Evolutionary conservation across 441 rosid genomes (phyloP).

Genomic region (Gossypium gossypioides): DNA sequence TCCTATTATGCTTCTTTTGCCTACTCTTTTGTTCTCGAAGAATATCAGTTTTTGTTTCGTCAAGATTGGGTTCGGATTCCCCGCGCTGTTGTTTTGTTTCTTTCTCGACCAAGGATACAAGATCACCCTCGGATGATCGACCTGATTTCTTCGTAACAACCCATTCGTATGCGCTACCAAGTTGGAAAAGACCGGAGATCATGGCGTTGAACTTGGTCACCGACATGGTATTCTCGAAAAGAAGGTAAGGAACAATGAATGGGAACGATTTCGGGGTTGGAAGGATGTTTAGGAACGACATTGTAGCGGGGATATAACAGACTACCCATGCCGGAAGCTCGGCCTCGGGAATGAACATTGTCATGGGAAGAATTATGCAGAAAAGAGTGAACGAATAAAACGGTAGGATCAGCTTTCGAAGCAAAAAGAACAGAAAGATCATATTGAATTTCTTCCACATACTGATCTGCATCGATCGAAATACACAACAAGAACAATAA

Average conservation of each 20-base stretch:
- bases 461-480: conserved; percentile 54
- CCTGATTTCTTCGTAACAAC: conserved; percentile 92
- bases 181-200: conserved; percentile 91
- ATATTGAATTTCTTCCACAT: conserved; percentile 70
- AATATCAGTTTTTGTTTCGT: conserved; percentile 40
- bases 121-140: conserved; percentile 84
- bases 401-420: conserved; percentile 76
- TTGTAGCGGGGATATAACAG: conserved; percentile 87
- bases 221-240: conserved; percentile 93
- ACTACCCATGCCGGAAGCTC: conserved; percentile 94
- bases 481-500: not conserved
- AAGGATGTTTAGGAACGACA: conserved; percentile 90
- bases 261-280: conserved; percentile 88
- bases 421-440: conserved; percentile 82
- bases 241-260: conserved; percentile 88
- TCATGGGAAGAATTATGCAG: conserved; percentile 88
- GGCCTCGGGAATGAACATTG: conserved; percentile 90
- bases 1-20: conserved; percentile 65
- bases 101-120: conserved; percentile 46
- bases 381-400: conserved; percentile 92
- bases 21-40: conserved; percentile 28
- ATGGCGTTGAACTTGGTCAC: conserved; percentile 93
- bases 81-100: conserved; percentile 46
- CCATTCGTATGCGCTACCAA: conserved; percentile 97
- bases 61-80: conserved; percentile 46